phyloP scores from a whole-genome alignment of 2,329 filamentous ascomycete species.

The Thelonectria rubi region DNA sequence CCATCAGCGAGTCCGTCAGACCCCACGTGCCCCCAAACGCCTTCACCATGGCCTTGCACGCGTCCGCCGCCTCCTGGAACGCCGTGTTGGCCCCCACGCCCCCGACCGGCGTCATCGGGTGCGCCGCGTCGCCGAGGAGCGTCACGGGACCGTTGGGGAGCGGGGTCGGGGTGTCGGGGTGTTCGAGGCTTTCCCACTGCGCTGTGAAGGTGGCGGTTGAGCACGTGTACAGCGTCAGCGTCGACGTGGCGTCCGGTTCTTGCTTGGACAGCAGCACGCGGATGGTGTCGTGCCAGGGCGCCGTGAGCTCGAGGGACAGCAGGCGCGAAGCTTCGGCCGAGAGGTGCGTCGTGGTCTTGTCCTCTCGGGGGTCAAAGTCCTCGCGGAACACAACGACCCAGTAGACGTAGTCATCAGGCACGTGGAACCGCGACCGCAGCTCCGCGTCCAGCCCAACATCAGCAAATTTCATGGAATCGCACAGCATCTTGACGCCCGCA shows the following conservation, averaged over 20 bases:
- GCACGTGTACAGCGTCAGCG: slow-evolving; percentile 13
- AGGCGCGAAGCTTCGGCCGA: not conserved
- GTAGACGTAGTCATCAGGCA: slow-evolving; percentile 20
- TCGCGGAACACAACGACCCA: slow-evolving; percentile 18
- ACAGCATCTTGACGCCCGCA: slow-evolving; percentile 10
- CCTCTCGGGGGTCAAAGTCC: not conserved
- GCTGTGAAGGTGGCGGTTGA: slow-evolving; percentile 2
- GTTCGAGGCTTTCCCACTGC: slow-evolving; percentile 13
- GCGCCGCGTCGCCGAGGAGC: slow-evolving; percentile 37
- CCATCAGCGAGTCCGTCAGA: slow-evolving; percentile 8
- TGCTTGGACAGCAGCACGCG: not conserved
- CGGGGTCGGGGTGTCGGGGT: not conserved
- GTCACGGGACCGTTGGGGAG: slow-evolving; percentile 19
- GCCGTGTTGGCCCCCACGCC: slow-evolving; percentile 35
- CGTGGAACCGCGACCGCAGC: not conserved
- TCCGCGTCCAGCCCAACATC: not conserved
- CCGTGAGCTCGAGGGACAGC: slow-evolving; percentile 2
- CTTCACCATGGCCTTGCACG: slow-evolving; percentile 10
- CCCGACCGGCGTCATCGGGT: slow-evolving; percentile 37
- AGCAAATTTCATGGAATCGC: slow-evolving; percentile 14
- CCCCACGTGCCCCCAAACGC: not conserved
- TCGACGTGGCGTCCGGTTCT: slow-evolving; percentile 15
- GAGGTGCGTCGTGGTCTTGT: not conserved
- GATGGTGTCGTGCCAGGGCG: slow-evolving; percentile 3
- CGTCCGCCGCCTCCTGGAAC: slow-evolving; percentile 25